Base-by-base conservation (phyloP, 345 rosid species). In the Aethionema arabicum region DNA sequence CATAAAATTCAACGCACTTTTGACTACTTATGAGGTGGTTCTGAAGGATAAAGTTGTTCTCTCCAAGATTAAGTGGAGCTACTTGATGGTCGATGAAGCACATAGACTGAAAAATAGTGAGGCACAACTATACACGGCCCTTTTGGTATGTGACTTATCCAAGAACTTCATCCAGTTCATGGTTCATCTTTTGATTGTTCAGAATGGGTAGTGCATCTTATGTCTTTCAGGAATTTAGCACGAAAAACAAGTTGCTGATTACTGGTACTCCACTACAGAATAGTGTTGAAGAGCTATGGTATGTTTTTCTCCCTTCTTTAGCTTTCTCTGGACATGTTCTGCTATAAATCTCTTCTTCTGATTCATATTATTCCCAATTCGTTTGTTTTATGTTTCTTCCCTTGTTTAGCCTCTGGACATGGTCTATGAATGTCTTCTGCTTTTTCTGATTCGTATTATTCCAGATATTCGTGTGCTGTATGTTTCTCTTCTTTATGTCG, bases 241-340 rank as follows among this genome's bases (percentile, higher is more conserved):
- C 99, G 39, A 95, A 88, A 80, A 95, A 95, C 82, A 95, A 86
- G 78, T 75, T 95, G 82, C 88, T 95, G 35, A 90, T 95, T 49
- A 95, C 99, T 61, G 99, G 99, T 52, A 95, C 99, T 65, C 99
- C 99, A 64, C 66, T 95, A 46, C 99, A 95, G 75, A 95, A 95
- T 76, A 95, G 98, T 45, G 99, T 95, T 27, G 99, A 95, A 74
- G 99, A 95, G 82, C 86, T 95, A 52, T 95, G 99, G 99, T 95
- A 83, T 56, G 64, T 16, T 51, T 69, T 59, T 57, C 60, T 47
- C 46, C 68, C 62, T 46, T 33, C 41, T 35, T 15, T 50, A 57
- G 56, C 56, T 52, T 51, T 50, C 50, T 68, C 27, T 53, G 50
- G 41, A 33, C 39, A 44, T 37, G 56, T 14, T 31, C 15, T 15